Evolutionary conservation across 2,329 filamentous ascomycete genomes (phyloP), one percentile per base, ranked within the genome.

Genomic region (Aspergillus phoenicis): DNA sequence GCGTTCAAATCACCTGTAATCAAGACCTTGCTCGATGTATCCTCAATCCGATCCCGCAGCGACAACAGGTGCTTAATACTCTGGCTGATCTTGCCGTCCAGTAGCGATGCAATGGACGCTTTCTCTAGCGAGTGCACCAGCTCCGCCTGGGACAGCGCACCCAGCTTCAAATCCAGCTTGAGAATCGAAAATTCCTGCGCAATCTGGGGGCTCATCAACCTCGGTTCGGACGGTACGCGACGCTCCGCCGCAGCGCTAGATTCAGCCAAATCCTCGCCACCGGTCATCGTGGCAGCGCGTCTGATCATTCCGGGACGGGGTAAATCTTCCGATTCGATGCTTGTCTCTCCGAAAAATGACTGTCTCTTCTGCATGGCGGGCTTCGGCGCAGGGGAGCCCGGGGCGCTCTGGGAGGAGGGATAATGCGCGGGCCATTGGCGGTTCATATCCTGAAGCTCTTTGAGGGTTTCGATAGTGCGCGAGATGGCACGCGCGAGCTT

Each of bases 1-100:
- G 95, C 94, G 73, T 99, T 99, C 57, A 99, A 79, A 74, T 99
- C 95, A 71, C 95, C 95, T 0, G 95, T 99, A 17, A 99, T 89
- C 60, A 99, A 80, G 1, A 99, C 95, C 76, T 99, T 99, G 78
- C 94, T 98, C 4, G 94, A 91, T 0, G 92, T 98, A 76, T 99
- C 95, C 74, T 98, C 95, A 64, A 99, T 99, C 57, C 95, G 89
- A 67, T 98, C 95, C 62, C 93, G 88, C 36, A 99, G 83, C 0
- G 91, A 88, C 59, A 91, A 84, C 1, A 99, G 84, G 77, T 99
- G 95, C 69, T 93, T 92, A 73, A 98, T 90, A 74, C 93, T 97
- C 63, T 95, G 91, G 69, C 89, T 90, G 70, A 99, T 97, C 78
- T 97, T 97, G 26, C 93, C 93, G 75, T 98, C 94, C 41, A 99